Percentiles rank a stretch among this genome's conserved stretches.
Evolutionary conservation across 1,139 yeast genomes (phyloP).

Genomic region (Protomyces arabidopsidicola): DNA sequence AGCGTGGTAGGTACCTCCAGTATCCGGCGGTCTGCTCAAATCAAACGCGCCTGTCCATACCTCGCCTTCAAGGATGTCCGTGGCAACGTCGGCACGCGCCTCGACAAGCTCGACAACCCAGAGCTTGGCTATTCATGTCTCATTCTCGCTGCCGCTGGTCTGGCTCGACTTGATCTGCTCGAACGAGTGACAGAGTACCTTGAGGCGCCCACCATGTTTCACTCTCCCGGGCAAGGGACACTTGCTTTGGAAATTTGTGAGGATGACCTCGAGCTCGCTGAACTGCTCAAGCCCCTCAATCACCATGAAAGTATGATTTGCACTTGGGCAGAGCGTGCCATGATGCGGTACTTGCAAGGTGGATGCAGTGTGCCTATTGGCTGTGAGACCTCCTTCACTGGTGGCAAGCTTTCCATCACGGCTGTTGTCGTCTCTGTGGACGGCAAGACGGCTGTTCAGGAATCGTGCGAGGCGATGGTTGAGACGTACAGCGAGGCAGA

Average conservation of each 20-base stretch:
- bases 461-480: conserved; percentile 41
- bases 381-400: conserved; percentile 60
- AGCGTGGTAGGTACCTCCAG: conserved; percentile 91
- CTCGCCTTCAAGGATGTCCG: conserved; percentile 63
- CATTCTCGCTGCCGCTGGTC: conserved; percentile 88
- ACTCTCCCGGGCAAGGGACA: conserved; percentile 98
- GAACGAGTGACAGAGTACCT: conserved; percentile 61
- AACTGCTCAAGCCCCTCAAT: conserved; percentile 57
- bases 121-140: conserved; percentile 68
- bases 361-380: conserved; percentile 98
- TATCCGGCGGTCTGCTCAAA: conserved; percentile 82
- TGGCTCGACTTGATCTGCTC: conserved; percentile 64
- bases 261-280: conserved; percentile 55
- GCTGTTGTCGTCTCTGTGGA: conserved; percentile 84
- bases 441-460: conserved; percentile 66
- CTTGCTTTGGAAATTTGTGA: conserved; percentile 82
- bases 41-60: conserved; percentile 54
- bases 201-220: conserved; percentile 80
- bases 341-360: conserved; percentile 87
- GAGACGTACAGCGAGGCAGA: conserved; percentile 60
- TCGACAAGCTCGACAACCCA: conserved; percentile 66
- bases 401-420: conserved; percentile 46
- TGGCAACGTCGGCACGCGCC: conserved; percentile 55
- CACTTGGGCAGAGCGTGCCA: conserved; percentile 84
- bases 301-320: conserved; percentile 64